phyloP scores from a whole-genome alignment of 176 grass and related monocot genomes.

The Phragmites australis region DNA sequence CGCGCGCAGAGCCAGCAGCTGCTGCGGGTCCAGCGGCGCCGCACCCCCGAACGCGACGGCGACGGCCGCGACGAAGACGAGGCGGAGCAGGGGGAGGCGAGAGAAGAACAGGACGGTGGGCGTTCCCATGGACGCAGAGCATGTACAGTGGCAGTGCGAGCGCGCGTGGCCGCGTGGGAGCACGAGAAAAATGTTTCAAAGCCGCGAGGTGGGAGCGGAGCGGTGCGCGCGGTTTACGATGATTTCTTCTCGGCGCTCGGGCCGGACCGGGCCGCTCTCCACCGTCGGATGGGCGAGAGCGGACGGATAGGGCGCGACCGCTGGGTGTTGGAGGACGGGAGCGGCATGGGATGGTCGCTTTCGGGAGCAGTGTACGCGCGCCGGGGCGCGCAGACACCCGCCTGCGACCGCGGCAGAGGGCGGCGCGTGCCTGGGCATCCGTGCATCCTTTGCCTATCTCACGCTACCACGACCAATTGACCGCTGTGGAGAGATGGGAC shows the following conservation, averaged over 20 bases:
- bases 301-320: not conserved
- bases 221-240: slow-evolving; percentile 33
- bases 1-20: slow-evolving; percentile 69
- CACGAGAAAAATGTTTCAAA: slow-evolving; percentile 38
- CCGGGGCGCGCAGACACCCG: slow-evolving; percentile 9
- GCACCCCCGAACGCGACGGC: not conserved
- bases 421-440: slow-evolving; percentile 19
- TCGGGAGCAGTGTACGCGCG: slow-evolving; percentile 25
- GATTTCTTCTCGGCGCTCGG: not conserved
- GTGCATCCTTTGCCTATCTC: slow-evolving; percentile 14
- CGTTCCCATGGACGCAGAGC: slow-evolving; percentile 21
- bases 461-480: not conserved
- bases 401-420: not conserved
- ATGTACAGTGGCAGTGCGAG: not conserved
- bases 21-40: slow-evolving; percentile 67
- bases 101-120: not conserved
- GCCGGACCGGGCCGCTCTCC: not conserved
- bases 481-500: slow-evolving; percentile 13
- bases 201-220: not conserved
- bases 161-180: slow-evolving; percentile 39
- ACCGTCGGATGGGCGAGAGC: slow-evolving; percentile 32
- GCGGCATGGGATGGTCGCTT: slow-evolving; percentile 30
- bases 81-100: not conserved
- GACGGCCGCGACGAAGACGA: not conserved
- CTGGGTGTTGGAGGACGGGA: not conserved